Percentiles rank a stretch among this genome's conserved stretches.
Evolutionary conservation across 2,329 filamentous ascomycete genomes (phyloP).

Genomic region (Thelonectria olida): DNA sequence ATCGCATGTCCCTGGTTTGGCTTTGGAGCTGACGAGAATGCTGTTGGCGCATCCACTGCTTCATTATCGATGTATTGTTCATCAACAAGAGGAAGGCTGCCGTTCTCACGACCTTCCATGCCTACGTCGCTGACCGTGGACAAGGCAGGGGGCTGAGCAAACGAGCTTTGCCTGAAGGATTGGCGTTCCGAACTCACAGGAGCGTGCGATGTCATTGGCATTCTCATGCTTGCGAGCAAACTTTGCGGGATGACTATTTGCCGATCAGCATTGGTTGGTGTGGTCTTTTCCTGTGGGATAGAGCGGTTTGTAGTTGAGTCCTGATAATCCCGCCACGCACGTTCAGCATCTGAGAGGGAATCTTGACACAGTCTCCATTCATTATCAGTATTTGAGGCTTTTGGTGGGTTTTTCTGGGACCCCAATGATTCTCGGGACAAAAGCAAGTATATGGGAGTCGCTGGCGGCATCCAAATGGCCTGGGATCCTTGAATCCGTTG

Average conservation of each 20-base stretch:
- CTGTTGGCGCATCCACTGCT: not conserved
- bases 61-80: not conserved
- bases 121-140: not conserved
- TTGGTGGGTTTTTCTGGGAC: not conserved
- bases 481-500: not conserved
- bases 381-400: not conserved
- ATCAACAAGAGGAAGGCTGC: not conserved
- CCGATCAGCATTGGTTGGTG: not conserved
- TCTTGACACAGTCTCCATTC: not conserved
- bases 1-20: not conserved
- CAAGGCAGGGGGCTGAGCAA: not conserved
- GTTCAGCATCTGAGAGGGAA: not conserved
- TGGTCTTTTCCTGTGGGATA: not conserved
- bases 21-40: not conserved
- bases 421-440: not conserved
- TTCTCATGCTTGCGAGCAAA: not conserved
- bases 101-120: not conserved
- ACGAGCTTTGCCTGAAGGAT: not conserved
- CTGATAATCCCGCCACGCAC: not conserved
- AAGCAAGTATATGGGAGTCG: not conserved
- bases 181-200: not conserved
- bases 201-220: not conserved
- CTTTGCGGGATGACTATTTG: not conserved
- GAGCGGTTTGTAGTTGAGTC: not conserved
- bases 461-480: conserved; percentile 1